Percentiles rank a stretch among this genome's conserved stretches.
Conservation (phyloP, 1,139 yeast species). For the Blastobotrys petasosporus region DNA sequence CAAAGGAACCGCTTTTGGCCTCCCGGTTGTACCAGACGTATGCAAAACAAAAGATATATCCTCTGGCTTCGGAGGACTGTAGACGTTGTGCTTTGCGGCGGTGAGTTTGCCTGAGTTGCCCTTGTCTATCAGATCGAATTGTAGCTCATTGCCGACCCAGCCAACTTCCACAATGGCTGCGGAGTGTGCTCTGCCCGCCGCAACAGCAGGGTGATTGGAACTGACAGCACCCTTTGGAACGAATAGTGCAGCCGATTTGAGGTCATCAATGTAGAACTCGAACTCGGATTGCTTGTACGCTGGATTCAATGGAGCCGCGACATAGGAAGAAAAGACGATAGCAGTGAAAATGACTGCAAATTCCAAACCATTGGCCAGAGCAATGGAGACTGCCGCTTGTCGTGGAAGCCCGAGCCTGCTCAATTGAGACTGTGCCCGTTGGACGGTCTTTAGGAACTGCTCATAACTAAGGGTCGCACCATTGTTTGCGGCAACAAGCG, state of each 20-base stretch:
- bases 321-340: slow-evolving; percentile 46
- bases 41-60: slow-evolving; percentile 59
- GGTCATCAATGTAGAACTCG: slow-evolving; percentile 55
- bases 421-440: slow-evolving; percentile 27
- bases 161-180: slow-evolving; percentile 47
- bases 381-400: slow-evolving; percentile 52
- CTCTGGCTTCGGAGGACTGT: slow-evolving; percentile 38
- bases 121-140: slow-evolving; percentile 12
- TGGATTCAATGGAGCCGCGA: slow-evolving; percentile 63
- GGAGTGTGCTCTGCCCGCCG: slow-evolving; percentile 44
- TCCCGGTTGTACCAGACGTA: slow-evolving; percentile 67
- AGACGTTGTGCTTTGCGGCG: slow-evolving; percentile 18
- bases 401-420: slow-evolving; percentile 27
- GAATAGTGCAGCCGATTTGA: slow-evolving; percentile 48
- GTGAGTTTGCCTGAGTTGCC: slow-evolving; percentile 3
- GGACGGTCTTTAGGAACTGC: slow-evolving; percentile 24
- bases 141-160: slow-evolving; percentile 35
- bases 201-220: slow-evolving; percentile 40
- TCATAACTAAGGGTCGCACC: slow-evolving; percentile 29
- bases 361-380: slow-evolving; percentile 55
- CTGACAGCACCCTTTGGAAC: slow-evolving; percentile 46
- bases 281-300: slow-evolving; percentile 54
- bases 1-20: slow-evolving; percentile 66
- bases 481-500: slow-evolving; percentile 30
- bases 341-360: slow-evolving; percentile 50